Evolutionary conservation across 2,329 filamentous ascomycete species (phyloP), one percentile per base, ranked within the genome.

Genomic region (Colletotrichum navitas): DNA sequence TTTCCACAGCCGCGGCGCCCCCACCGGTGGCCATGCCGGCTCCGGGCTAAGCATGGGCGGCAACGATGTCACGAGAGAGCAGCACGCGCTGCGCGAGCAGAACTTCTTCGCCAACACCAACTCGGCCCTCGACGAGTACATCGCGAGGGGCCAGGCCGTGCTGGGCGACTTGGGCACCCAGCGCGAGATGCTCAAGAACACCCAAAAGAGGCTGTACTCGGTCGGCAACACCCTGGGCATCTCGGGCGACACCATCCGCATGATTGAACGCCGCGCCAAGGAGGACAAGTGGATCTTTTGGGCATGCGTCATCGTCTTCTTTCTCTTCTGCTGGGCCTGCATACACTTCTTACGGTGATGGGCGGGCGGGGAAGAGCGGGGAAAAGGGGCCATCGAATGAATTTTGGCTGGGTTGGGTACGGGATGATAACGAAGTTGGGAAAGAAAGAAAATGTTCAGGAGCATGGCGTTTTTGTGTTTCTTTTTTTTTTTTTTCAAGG

Each of bases 281-380:
- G 93, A 98, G 85, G 96, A 99, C 81, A 98, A 98, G 83, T 98
- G 95, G 94, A 97, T 99, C 45, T 99, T 99, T 81, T 93, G 93
- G 87, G 92, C 85, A 0, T 94, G 96, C 0, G 94, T 95, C 3
- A 82, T 97, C 6, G 82, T 96, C 45, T 99, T 99, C 81, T 93
- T 98, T 77, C 79, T 89, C 47, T 99, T 99, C 80, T 97, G 95
- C 81, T 98, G 94, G 90, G 83, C 96, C 74, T 94, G 97, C 67
- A 80, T 99, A 79, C 93, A 95, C 82, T 98, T 90, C 79, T 81
- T 99, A 82, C 86, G 93, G 79, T 95, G 82, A 86, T 36, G 34
- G 58, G 24, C n/a, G 14, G 49, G n/a, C n/a, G 8, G 45, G n/a
- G 10, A 34, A 5, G 18, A 16, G 4, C 14, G 45, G 11, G 7